Evolutionary conservation across 2,329 filamentous ascomycete species (phyloP).

Genomic region (Aphanoascus verrucosus): DNA sequence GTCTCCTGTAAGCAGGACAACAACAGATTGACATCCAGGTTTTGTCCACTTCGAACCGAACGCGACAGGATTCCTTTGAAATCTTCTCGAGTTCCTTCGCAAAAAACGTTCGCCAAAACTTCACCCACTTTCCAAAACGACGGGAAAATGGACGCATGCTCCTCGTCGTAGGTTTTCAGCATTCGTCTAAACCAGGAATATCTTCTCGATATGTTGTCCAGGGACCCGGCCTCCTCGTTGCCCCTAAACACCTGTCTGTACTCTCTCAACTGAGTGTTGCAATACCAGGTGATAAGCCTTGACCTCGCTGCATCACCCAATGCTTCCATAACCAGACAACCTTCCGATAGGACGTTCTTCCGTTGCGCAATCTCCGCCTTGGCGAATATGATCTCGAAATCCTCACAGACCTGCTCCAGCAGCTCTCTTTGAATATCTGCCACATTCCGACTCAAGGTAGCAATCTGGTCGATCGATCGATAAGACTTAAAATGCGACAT

Average conservation of each 20-base stretch:
- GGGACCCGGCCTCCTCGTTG: constrained; percentile 87
- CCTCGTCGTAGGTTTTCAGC: constrained; percentile 89
- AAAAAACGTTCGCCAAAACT: constrained; percentile 80
- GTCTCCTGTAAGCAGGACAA: constrained; percentile 89
- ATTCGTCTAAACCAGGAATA: constrained; percentile 96
- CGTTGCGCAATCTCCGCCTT: constrained; percentile 68
- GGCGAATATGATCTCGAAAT: constrained; percentile 91
- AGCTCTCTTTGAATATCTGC: constrained; percentile 86
- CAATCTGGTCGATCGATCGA: constrained; percentile 94
- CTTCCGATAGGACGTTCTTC: constrained; percentile 65
- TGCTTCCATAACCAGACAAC: constrained; percentile 88
- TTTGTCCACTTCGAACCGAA: constrained; percentile 70
- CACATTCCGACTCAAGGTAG: constrained; percentile 80
- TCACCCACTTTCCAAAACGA: constrained; percentile 82
- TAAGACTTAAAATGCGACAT: constrained; percentile 99
- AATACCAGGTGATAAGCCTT: constrained; percentile 87
- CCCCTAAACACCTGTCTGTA: constrained; percentile 92
- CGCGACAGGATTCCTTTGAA: constrained; percentile 86
- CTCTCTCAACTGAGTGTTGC: constrained; percentile 91
- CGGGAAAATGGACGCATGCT: constrained; percentile 82
- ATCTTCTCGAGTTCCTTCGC: constrained; percentile 88
- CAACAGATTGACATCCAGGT: constrained; percentile 78
- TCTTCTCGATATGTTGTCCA: constrained; percentile 90
- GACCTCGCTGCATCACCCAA: constrained; percentile 76
- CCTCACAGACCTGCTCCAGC: constrained; percentile 95